Evolutionary conservation across 345 rosid genomes (phyloP), one percentile per base, ranked within the genome.

Genomic region (Orychophragmus violaceus): DNA sequence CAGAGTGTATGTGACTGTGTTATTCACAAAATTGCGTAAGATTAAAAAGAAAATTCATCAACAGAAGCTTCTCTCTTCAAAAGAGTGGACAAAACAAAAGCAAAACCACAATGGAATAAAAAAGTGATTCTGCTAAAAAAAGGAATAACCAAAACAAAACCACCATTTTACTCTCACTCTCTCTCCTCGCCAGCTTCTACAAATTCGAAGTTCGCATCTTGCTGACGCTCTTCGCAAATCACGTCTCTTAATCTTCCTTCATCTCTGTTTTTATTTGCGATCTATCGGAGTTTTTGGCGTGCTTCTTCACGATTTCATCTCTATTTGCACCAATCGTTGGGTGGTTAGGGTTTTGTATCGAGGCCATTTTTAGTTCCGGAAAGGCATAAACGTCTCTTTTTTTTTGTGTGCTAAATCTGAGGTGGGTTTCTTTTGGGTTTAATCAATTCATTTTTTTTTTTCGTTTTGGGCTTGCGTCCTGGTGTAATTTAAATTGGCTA

Each of bases 31-130:
- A 25, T 72, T 0, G 28, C 45, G 9, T 33, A 12, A 72, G 45
- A 50, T 56, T 56, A 65, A 66, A 46, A 50, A n/a, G n/a, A n/a
- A n/a, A n/a, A n/a, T n/a, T n/a, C n/a, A n/a, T n/a, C n/a, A n/a
- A n/a, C 35, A 41, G n/a, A 37, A n/a, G 5, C 42, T 5, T 9
- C 59, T 56, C 44, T 56, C 21, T 63, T 63, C 19, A 14, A n/a
- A 24, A 64, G 71, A 65, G 66, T 72, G 76, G 71, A 72, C 67
- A 72, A 66, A 59, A 59, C 71, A 66, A 63, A 73, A 59, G 67
- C 56, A 59, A 66, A 30, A 59, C 62, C 72, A 51, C 62, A 59
- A 66, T 59, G 54, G 77, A 73, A 73, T 66, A 23, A 66, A 66
- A 36, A 66, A 59, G 71, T 58, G 46, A 12, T 50, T 64, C 56